Evolutionary conservation across 2,329 filamentous ascomycete species (phyloP).

Genomic region (Cladosporium oxysporum): DNA sequence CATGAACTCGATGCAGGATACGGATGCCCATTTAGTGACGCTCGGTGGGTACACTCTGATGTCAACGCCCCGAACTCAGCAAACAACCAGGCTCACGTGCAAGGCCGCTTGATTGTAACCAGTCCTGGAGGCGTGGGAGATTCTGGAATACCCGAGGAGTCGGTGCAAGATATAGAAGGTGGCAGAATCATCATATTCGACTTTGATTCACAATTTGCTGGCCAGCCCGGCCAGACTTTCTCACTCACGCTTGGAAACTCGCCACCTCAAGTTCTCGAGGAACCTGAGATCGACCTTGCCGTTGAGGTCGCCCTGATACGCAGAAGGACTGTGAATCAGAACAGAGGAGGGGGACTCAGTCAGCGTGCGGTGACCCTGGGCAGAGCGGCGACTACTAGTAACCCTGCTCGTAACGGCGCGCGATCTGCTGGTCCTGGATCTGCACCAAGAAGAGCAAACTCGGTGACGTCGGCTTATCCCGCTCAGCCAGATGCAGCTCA

Average conservation of each 20-base stretch:
- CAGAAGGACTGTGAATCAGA: slow-evolving; percentile 40
- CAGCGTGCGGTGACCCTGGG: slow-evolving; percentile 37
- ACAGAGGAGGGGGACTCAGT: slow-evolving; percentile 34
- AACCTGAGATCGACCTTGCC: slow-evolving; percentile 37
- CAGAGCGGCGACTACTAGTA: slow-evolving; percentile 36
- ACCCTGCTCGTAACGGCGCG: slow-evolving; percentile 5
- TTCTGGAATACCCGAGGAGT: slow-evolving; percentile 32
- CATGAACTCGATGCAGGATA: slow-evolving; percentile 42
- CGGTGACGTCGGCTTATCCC: slow-evolving; percentile 31
- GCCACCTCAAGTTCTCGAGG: slow-evolving; percentile 37
- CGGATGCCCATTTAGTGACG: slow-evolving; percentile 40
- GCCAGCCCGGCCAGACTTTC: slow-evolving; percentile 41
- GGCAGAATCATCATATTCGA: slow-evolving; percentile 41
- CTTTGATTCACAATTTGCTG: slow-evolving; percentile 38
- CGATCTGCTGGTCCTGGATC: neutral
- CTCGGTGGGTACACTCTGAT: slow-evolving; percentile 39
- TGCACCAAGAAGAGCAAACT: slow-evolving; percentile 16
- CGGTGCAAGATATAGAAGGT: slow-evolving; percentile 39
- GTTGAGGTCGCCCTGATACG: slow-evolving; percentile 39
- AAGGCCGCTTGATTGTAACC: slow-evolving; percentile 39
- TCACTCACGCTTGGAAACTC: slow-evolving; percentile 38
- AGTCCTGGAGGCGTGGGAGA: slow-evolving; percentile 40
- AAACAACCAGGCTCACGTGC: slow-evolving; percentile 31
- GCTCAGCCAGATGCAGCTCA: slow-evolving; percentile 27
- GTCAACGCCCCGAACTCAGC: slow-evolving; percentile 31